Conservation (phyloP, 1,139 yeast genomes). For the Nakaseomyces sp. region DNA sequence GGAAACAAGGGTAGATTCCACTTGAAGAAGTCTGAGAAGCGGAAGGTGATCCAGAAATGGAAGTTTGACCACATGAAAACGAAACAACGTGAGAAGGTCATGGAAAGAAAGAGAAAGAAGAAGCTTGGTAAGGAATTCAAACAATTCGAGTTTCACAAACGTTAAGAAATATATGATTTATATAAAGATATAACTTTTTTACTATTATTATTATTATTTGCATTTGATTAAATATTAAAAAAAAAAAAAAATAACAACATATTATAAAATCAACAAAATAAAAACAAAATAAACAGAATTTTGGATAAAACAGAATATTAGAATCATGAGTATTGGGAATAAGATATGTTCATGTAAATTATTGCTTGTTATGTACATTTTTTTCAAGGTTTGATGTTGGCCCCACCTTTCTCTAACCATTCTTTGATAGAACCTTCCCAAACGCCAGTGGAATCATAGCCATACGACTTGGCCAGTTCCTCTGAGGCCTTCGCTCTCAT, state of each 20-base stretch:
- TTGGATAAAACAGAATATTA: neutral
- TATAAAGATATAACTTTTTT: neutral
- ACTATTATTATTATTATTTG: neutral
- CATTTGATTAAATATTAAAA: neutral
- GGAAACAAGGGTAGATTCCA: slow-evolving; percentile 39
- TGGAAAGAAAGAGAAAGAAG: slow-evolving; percentile 92
- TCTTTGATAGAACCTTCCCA: slow-evolving; percentile 81
- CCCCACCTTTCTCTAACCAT: slow-evolving; percentile 40
- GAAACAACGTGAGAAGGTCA: slow-evolving; percentile 73
- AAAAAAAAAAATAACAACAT: neutral
- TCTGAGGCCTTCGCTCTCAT: slow-evolving; percentile 88
- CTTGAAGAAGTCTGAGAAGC: slow-evolving; percentile 71
- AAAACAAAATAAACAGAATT: neutral
- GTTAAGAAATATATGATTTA: slow-evolving; percentile 9
- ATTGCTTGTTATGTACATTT: neutral
- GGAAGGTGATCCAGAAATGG: slow-evolving; percentile 79
- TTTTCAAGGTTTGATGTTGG: slow-evolving; percentile 13
- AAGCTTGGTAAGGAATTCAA: slow-evolving; percentile 85
- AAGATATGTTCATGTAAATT: too few species aligned
- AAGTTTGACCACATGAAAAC: slow-evolving; percentile 79
- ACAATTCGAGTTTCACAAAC: slow-evolving; percentile 52
- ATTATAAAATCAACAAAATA: neutral
- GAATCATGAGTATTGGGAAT: neutral
- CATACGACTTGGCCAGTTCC: slow-evolving; percentile 82
- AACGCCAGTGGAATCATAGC: slow-evolving; percentile 69